phyloP scores from a whole-genome alignment of 805 yeast genomes.

The Candida bentonensis region DNA sequence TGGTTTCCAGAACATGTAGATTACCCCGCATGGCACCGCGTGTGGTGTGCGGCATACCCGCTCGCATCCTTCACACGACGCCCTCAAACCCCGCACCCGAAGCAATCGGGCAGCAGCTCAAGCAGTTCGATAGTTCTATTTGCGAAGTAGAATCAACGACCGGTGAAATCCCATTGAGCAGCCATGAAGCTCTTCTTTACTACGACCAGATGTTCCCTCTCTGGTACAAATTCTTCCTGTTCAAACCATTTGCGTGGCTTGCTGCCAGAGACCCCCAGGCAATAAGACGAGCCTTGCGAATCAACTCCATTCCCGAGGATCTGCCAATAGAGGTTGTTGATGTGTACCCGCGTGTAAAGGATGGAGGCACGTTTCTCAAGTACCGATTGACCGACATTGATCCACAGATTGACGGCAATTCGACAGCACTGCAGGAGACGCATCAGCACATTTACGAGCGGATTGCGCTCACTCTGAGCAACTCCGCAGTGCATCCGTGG shows the following conservation, averaged over 20 bases:
- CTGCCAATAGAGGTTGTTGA: constrained; percentile 34
- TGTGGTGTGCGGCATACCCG: too few relatives aligned
- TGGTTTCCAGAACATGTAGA: too few relatives aligned
- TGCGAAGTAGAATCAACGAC: constrained; percentile 3
- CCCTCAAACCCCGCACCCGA: too few relatives aligned
- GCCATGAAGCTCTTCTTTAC: constrained; percentile 4
- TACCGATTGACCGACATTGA: constrained; percentile 41
- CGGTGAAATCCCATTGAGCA: constrained; percentile 3
- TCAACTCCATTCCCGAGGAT: constrained; percentile 13
- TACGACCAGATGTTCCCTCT: constrained; percentile 5
- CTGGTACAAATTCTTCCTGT: constrained; percentile 3
- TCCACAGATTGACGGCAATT: background rate
- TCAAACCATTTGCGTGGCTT: constrained; percentile 2
- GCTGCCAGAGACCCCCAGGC: constrained; percentile 1
- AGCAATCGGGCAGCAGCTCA: too few relatives aligned
- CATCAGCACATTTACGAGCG: background rate
- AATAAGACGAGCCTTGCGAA: background rate
- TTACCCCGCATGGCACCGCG: too few relatives aligned
- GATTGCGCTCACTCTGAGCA: background rate
- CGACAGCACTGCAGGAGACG: background rate
- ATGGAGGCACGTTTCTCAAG: constrained; percentile 89
- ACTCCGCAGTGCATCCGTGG: constrained; percentile 2
- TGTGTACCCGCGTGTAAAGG: constrained; percentile 59
- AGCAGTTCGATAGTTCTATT: background rate
- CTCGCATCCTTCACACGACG: too few relatives aligned